These are phyloP conservation scores for Iris pallida DNA, from an alignment of 116 monocot genomes.

Conservation along the genomic window DNA sequence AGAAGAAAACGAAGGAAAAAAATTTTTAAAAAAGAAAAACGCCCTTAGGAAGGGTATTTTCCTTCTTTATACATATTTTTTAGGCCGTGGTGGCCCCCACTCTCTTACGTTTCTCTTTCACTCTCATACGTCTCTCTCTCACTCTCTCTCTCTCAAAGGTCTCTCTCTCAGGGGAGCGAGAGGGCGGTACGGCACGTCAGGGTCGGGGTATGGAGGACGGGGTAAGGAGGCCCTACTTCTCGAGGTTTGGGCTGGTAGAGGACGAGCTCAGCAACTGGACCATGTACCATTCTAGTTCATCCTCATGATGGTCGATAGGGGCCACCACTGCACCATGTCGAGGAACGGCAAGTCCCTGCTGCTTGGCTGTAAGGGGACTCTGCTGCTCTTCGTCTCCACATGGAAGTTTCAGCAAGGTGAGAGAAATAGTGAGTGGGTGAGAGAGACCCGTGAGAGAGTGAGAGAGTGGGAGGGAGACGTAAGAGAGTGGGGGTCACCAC, in stretches of 20 bases:
- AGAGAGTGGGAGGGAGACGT: too few species aligned
- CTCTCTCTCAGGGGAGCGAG: slow-evolving; percentile 7
- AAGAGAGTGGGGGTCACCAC: too few species aligned
- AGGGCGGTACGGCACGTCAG: slow-evolving; percentile 8
- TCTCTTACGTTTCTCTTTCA: too few species aligned
- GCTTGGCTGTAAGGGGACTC: slow-evolving; percentile 15
- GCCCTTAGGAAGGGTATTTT: too few species aligned
- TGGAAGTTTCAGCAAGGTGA: slow-evolving; percentile 11
- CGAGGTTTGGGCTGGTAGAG: slow-evolving; percentile 9
- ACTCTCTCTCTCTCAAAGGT: too few species aligned
- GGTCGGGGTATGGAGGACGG: slow-evolving; percentile 8
- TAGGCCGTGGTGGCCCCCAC: too few species aligned
- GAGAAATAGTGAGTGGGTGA: too few species aligned
- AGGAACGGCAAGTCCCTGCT: slow-evolving; percentile 12
- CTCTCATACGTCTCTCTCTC: too few species aligned
- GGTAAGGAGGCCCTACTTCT: slow-evolving; percentile 7
- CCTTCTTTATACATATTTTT: too few species aligned
- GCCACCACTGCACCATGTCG: slow-evolving; percentile 2
- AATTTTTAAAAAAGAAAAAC: too few species aligned
- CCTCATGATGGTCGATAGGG: slow-evolving; percentile 4
- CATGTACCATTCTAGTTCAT: slow-evolving; percentile 4
- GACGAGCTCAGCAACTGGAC: slow-evolving; percentile 4
- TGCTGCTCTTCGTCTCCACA: slow-evolving; percentile 9
- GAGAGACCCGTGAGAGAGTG: too few species aligned
- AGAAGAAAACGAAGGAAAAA: too few species aligned